Evolutionary conservation across 2,329 filamentous ascomycete genomes (phyloP).

Genomic region (Botryosphaeria dothidea): DNA sequence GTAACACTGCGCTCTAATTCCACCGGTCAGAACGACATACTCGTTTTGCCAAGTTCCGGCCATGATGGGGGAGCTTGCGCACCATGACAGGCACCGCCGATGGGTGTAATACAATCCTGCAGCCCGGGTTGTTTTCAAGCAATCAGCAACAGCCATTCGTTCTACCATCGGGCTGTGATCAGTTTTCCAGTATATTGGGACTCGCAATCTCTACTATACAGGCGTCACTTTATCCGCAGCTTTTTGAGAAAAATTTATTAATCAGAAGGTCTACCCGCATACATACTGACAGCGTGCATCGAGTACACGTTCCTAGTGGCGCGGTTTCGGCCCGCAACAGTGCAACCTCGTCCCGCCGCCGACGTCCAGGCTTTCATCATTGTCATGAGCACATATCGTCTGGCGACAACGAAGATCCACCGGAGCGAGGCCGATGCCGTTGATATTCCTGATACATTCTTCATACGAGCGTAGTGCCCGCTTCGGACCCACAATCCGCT

Average conservation of each 20-base stretch:
- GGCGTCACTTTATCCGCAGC: conserved; percentile 1
- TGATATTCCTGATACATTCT: background rate
- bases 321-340: conserved; percentile 10
- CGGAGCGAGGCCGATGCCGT: background rate
- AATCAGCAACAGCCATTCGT: background rate
- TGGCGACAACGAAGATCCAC: conserved; percentile 1
- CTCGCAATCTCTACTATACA: background rate
- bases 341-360: conserved; percentile 5
- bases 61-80: background rate
- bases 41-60: conserved; percentile 1
- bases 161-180: background rate
- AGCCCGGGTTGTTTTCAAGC: background rate
- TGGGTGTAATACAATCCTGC: conserved; percentile 4
- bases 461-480: conserved; percentile 3
- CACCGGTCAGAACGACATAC: background rate
- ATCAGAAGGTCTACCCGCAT: conserved; percentile 14
- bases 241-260: conserved; percentile 11
- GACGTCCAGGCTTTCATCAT: background rate
- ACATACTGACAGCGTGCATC: conserved; percentile 7
- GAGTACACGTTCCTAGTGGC: background rate
- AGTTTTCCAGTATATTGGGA: background rate
- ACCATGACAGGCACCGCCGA: conserved; percentile 15
- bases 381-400: background rate
- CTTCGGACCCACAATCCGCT: conserved; percentile 1
- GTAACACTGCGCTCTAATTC: conserved; percentile 9